Conservation (phyloP, 2,329 filamentous ascomycete species). For the Emergomyces africanus region DNA sequence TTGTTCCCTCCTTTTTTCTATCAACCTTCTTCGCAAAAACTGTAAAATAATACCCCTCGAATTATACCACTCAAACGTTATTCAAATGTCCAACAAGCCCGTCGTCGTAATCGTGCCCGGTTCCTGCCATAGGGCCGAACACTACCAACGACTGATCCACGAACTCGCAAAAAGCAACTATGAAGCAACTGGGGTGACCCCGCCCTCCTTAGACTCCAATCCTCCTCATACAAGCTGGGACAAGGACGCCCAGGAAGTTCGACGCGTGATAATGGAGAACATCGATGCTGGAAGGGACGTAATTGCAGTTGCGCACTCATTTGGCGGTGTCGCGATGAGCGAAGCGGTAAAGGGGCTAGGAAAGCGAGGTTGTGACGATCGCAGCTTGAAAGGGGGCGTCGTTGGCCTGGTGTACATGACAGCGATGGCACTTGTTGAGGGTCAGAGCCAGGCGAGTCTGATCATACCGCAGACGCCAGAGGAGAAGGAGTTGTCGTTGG, state of each 20-base stretch:
- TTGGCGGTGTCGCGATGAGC: constrained; percentile 20
- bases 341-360: constrained; percentile 20
- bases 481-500: constrained; percentile 14
- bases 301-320: constrained; percentile 21
- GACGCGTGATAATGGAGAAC: constrained; percentile 7
- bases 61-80: neutral
- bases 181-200: neutral
- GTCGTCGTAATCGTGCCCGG: neutral
- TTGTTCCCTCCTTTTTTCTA: neutral
- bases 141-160: neutral
- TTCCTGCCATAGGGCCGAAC: neutral
- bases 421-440: constrained; percentile 14
- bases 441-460: constrained; percentile 14
- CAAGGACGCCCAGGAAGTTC: constrained; percentile 16
- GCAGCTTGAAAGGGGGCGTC: constrained; percentile 6
- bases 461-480: constrained; percentile 14
- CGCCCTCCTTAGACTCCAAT: constrained; percentile 12
- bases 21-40: too few species aligned
- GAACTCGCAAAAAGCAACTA: neutral
- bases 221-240: constrained; percentile 17
- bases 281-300: constrained; percentile 18
- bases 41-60: neutral
- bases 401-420: constrained; percentile 11
- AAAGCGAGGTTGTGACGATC: constrained; percentile 11
- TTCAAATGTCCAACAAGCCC: neutral